Evolutionary conservation across 192 early-diverging fungal species (phyloP), one percentile per base, ranked within the genome.

Genomic region (Linderina pennispora): DNA sequence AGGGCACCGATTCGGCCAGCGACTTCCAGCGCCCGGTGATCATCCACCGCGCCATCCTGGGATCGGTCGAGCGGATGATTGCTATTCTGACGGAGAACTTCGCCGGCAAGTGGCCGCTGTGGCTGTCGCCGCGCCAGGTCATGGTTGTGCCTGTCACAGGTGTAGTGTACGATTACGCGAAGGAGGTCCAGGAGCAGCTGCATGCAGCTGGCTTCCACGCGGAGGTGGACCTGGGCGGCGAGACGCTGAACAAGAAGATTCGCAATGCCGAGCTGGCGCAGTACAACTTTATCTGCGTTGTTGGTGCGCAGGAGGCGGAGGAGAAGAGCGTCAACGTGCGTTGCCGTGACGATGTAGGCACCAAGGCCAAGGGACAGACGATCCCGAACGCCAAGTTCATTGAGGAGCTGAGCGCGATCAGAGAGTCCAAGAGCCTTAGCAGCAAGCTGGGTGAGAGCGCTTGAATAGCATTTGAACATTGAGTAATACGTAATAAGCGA

Each of bases 61-160:
- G 96, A 20, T 91, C 87, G n/a, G 77, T 99, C 21, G 96, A 99
- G 74, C 86, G 96, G 43, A 82, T 91, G 80, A 83, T 90, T 74
- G 96, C 87, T 18, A 96, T 99, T 65, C 72, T 99, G 50, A 94
- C 84, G 15, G 96, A 99, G 78, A 80, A 87, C 75, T 97, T 88
- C 77, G 94, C 75, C 40, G 96, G 96, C 50, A 94, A 94, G 58
- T 97, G 92, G 91, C 93, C 93, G 20, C 86, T 99, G 79, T 99
- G 96, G 96, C 74, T 99, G 33, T 89, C 87, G 14, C 96, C 96
- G 33, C 87, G 91, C 43, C 96, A 97, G 73, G 68, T 96, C 15
- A 76, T 87, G 44, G 78, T 99, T 17, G 80, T 99, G 28, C 96
- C 96, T 4, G 86, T 99, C 20, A 85, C 88, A 0, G 69, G 68